Conservation (phyloP, 352 stramenopile species). For the Pythium sp. region DNA sequence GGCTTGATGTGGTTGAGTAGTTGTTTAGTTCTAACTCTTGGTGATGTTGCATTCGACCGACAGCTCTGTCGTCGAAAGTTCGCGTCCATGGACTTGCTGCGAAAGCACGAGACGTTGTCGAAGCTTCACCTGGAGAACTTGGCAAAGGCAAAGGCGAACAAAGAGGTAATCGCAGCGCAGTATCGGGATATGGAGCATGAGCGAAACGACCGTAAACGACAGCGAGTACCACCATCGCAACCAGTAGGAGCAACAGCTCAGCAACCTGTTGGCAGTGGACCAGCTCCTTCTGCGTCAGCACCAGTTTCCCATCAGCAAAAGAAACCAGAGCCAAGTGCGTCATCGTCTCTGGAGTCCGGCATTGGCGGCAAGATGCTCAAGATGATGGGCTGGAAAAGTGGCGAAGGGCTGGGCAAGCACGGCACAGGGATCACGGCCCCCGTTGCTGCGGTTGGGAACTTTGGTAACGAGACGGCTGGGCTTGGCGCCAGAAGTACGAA, state of each 20-base stretch:
- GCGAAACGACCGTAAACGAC: slow-evolving; percentile 21
- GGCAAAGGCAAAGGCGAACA: slow-evolving; percentile 73
- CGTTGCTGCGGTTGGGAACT: slow-evolving; percentile 42
- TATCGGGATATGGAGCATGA: slow-evolving; percentile 62
- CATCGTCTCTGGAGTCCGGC: slow-evolving; percentile 41
- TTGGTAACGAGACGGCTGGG: slow-evolving; percentile 44
- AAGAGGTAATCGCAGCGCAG: slow-evolving; percentile 55
- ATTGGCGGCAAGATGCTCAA: slow-evolving; percentile 87
- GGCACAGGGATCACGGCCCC: slow-evolving; percentile 75
- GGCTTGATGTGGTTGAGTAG: too few relatives aligned
- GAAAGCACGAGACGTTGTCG: slow-evolving; percentile 77
- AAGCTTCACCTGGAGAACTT: slow-evolving; percentile 76
- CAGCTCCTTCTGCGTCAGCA: neutral
- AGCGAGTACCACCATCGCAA: slow-evolving; percentile 2
- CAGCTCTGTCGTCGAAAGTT: slow-evolving; percentile 85
- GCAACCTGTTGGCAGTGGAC: neutral
- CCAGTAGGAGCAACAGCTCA: neutral
- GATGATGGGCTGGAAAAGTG: slow-evolving; percentile 87
- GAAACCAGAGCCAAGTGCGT: slow-evolving; percentile 10
- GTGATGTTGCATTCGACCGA: neutral
- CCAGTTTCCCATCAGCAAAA: neutral
- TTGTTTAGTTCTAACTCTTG: too few relatives aligned
- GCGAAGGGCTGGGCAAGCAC: slow-evolving; percentile 77
- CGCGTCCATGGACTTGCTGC: slow-evolving; percentile 61
- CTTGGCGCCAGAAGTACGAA: slow-evolving; percentile 35